Evolutionary conservation across 306 rosid species (phyloP), one percentile per base, ranked within the genome.

Genomic region (Herpetospermum pedunculosum): DNA sequence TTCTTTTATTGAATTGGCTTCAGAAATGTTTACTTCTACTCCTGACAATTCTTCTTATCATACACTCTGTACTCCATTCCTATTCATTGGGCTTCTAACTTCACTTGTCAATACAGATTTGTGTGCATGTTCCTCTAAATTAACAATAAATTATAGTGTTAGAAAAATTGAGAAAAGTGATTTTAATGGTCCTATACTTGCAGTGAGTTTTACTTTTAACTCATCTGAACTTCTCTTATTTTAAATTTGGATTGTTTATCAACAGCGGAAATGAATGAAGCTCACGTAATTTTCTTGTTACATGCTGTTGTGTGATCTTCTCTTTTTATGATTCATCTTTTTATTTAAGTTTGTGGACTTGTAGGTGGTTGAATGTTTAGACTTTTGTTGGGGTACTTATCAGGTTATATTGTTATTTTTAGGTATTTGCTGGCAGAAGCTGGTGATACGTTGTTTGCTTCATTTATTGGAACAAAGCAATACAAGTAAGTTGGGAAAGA

Each of bases 391-490:
- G 72, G 16, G 19, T 44, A 44, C 54, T 52, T n/a, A 28, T 64
- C 76, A 50, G 28, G 67, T 62, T 76, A 50, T 71, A n/a, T 85
- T 40, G 63, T 84, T 81, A 11, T 75, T 78, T 49, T 34, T 79
- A 93, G 97, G 81, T 94, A 94, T 84, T 84, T 94, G 80, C 86
- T 94, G 87, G 99, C 99, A 19, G 97, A 94, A 84, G 89, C 96
- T 6, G 97, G 97, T 44, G 99, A 94, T 80, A 94, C 99, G 9
- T 88, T 94, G 76, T 94, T 94, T 91, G 99, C 99, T 77, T 94
- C 99, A 46, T 94, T 94, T 58, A 81, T 91, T 47, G 97, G 99
- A 80, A 94, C 99, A 30, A 94, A 94, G 79, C 97, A 91, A 87
- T 94, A 94, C 86, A 94, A 89, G 99, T 91, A 77, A 85, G 96